Base-by-base conservation (phyloP, 1,139 yeast genomes). In the Meyerozyma elateridarum region DNA sequence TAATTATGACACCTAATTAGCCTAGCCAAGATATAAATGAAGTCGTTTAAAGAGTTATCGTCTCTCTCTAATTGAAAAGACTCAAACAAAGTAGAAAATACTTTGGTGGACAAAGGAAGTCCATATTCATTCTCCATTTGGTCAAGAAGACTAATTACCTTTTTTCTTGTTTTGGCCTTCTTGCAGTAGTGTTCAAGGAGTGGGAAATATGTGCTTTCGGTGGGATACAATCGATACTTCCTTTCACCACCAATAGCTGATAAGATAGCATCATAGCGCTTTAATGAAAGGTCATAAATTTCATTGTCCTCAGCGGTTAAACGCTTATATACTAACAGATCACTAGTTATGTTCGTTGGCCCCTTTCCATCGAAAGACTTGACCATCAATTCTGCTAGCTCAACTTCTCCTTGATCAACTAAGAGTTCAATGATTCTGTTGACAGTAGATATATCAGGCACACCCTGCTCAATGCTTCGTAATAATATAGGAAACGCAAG, bases 21-120 rank as follows among this genome's bases (percentile, higher is more conserved):
- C 17, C 25, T 32, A 22, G 19, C 37, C 38, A 3, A 27, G 29
- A 11, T 38, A 28, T 40, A 41, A 36, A 13, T 16, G 6, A 42
- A 29, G 22, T 42, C 42, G 15, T 33, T 30, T 3, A 28, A 21
- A 8, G 19, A 33, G 11, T 34, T 27, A 15, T 39, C 36, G 15
- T 16, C 28, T 16, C 39, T 44, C 20, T 34, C 39, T n/a, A 17
- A 27, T 21, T 33, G 34, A n/a, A 42, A 36, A 13, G 30, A 31
- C 8, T 22, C 34, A 24, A 39, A 38, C 3, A 37, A 19, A 27
- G 20, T 20, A 22, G 28, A 32, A 31, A 40, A 41, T 27, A 36
- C 31, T 15, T 36, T 38, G 16, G 37, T 39, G n/a, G 45, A 32
- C 14, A 41, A 20, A 5, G 45, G 45, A 11, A 41, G 34, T 18